phyloP scores from a whole-genome alignment of 495 filamentous ascomycete species.

The Penicillium lividum region DNA sequence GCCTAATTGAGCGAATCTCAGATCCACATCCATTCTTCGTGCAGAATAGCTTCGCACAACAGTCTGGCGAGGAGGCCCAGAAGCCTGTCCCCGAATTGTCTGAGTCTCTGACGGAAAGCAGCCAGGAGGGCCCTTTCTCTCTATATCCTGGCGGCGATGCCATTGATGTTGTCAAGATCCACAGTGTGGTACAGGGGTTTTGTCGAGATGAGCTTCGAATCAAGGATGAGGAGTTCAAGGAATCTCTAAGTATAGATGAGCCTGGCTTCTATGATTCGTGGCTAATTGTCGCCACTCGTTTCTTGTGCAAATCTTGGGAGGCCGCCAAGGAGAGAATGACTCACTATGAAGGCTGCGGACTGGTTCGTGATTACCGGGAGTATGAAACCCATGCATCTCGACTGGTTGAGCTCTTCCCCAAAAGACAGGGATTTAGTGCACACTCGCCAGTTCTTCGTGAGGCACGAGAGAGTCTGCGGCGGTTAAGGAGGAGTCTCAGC shows the following conservation, averaged over 20 bases:
- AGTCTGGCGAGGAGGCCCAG: constrained; percentile 25
- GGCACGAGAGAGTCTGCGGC: constrained; percentile 48
- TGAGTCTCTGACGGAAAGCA: constrained; percentile 48
- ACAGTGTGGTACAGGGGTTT: constrained; percentile 78
- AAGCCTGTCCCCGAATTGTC: constrained; percentile 35
- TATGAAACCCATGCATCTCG: constrained; percentile 68
- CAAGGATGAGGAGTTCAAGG: constrained; percentile 50
- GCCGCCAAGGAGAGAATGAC: constrained; percentile 59
- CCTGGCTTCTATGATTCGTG: constrained; percentile 53
- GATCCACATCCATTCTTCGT: constrained; percentile 43
- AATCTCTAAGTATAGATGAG: constrained; percentile 18
- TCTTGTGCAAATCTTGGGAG: constrained; percentile 66
- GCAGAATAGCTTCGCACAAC: constrained; percentile 31
- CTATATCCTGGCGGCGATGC: constrained; percentile 46
- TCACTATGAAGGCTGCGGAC: constrained; percentile 54
- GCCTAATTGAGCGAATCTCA: constrained; percentile 61
- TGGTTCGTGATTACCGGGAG: constrained; percentile 69
- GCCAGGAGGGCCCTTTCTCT: constrained; percentile 44
- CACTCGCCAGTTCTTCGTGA: constrained; percentile 29
- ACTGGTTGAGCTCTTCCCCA: constrained; percentile 46
- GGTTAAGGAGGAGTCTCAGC: constrained; percentile 53
- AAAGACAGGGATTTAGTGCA: constrained; percentile 34
- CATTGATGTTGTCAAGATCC: constrained; percentile 72
- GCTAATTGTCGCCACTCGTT: constrained; percentile 58
- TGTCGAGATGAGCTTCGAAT: constrained; percentile 68